Conservation (phyloP, 2,329 filamentous ascomycete species). For the Karstenula rhodostoma region DNA sequence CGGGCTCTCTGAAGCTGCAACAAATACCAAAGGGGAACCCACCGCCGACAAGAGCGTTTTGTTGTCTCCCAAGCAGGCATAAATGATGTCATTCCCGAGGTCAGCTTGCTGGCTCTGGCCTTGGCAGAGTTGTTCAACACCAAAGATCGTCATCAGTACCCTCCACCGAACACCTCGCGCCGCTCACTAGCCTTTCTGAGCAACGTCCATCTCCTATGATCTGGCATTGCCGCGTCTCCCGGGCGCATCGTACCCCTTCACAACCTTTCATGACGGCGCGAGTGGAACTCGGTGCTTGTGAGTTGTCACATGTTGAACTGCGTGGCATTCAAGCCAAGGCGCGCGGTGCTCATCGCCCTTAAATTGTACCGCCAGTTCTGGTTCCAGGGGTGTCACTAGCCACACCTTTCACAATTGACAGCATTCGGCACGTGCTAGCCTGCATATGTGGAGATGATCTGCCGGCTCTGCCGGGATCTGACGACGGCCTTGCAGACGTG, state of each 20-base stretch:
- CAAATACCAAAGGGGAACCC: slow-evolving; percentile 8
- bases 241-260: not conserved
- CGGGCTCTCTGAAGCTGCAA: slow-evolving; percentile 2
- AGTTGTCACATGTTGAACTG: slow-evolving; percentile 4
- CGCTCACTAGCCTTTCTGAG: not conserved
- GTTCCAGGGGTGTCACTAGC: not conserved
- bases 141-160: slow-evolving; percentile 9
- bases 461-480: slow-evolving; percentile 11
- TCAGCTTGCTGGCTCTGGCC: slow-evolving; percentile 2
- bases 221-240: not conserved
- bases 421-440: slow-evolving; percentile 5
- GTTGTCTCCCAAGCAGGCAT: slow-evolving; percentile 6
- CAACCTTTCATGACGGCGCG: not conserved
- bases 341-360: not conserved
- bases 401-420: not conserved
- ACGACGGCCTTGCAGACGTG: slow-evolving; percentile 9
- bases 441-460: slow-evolving; percentile 10
- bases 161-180: slow-evolving; percentile 1
- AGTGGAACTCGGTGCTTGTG: not conserved
- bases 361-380: not conserved
- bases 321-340: not conserved
- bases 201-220: not conserved
- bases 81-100: slow-evolving; percentile 1
- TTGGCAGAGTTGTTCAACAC: slow-evolving; percentile 12
- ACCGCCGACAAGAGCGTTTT: slow-evolving; percentile 1